Base-by-base conservation (phyloP, 129 eudicot species). In the Sambucus nigra region DNA sequence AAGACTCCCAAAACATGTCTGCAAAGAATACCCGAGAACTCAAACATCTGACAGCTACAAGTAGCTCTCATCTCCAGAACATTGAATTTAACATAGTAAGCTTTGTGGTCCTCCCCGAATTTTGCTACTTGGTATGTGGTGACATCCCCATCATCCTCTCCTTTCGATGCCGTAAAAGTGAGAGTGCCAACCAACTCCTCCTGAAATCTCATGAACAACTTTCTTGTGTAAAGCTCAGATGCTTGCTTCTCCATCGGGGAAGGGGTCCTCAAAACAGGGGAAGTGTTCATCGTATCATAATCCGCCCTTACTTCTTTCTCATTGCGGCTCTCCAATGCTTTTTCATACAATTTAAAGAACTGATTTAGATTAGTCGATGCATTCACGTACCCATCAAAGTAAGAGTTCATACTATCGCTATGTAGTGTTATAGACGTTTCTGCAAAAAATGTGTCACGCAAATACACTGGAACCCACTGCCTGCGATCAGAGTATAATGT, bases 171-270 rank as follows among this genome's bases (percentile, higher is more conserved):
- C 80, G 69, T 73, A 58, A 73, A 71, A 41, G 79, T 76, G 26
- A 81, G 81, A 2, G 91, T 77, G 26, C 69, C 85, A 23, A 82
- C 84, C 15, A 82, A 54, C 46, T 82, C 85, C 35, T 77, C 91
- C 44, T 77, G 85, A 67, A 77, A 77, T 73, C 83, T 77, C 29
- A 57, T 64, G 25, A 82, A 77, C 56, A 71, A 44, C 47, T 70
- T 82, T 47, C 76, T 60, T 14, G 82, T 77, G 72, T 73, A 82
- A 46, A 82, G 59, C 51, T 77, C 67, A 5, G 91, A 80, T 55
- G 85, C 82, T 63, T 82, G 91, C 57, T 82, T 82, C 45, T 81
- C 85, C 79, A 82, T 77, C 1, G 91, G 85, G 4, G 85, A 77
- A 17, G 91, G 85, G 24, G 91, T 82, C 57, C 75, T 61, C 64